Conservation (phyloP, 1,284 basidiomycete genomes). For the Cutaneotrichosporon sp. region DNA sequence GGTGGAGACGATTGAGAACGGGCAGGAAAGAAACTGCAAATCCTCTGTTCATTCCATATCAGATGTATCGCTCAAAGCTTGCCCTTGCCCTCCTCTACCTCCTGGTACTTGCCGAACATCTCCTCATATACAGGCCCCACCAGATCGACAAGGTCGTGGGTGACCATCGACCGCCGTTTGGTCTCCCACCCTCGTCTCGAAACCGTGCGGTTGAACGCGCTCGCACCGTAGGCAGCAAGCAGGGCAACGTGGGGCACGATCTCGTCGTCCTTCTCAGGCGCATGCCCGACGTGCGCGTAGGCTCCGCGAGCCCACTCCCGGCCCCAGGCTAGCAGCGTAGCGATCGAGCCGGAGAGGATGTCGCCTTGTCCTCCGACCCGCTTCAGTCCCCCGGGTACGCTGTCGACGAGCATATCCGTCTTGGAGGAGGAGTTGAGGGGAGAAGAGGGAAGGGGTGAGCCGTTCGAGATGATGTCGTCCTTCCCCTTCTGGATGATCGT, state of each 20-base stretch:
- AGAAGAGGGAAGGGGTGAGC: conserved; percentile 30
- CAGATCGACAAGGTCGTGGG: conserved; percentile 79
- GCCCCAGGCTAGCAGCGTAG: conserved; percentile 88
- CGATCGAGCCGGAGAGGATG: conserved; percentile 79
- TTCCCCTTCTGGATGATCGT: conserved; percentile 89
- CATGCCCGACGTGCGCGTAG: conserved; percentile 56
- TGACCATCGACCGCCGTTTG: conserved; percentile 76
- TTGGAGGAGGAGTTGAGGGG: conserved; percentile 10
- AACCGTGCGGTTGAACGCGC: conserved; percentile 77
- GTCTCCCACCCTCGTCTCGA: conserved; percentile 70
- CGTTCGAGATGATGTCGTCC: conserved; percentile 54
- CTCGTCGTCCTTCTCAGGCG: conserved; percentile 51
- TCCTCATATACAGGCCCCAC: conserved; percentile 69
- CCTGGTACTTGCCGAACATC: conserved; percentile 55
- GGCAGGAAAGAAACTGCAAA: too few relatives aligned
- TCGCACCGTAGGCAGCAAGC: conserved; percentile 80
- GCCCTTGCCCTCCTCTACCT: conserved; percentile 2
- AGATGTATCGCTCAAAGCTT: background rate
- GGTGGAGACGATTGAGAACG: too few relatives aligned
- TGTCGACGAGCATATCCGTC: conserved; percentile 16
- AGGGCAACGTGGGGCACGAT: conserved; percentile 62
- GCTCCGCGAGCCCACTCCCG: conserved; percentile 79
- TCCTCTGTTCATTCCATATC: background rate
- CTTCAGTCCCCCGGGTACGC: conserved; percentile 68
- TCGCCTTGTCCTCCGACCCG: conserved; percentile 95